phyloP scores from a whole-genome alignment of 2,329 filamentous ascomycete genomes.

The Talaromyces sp. region DNA sequence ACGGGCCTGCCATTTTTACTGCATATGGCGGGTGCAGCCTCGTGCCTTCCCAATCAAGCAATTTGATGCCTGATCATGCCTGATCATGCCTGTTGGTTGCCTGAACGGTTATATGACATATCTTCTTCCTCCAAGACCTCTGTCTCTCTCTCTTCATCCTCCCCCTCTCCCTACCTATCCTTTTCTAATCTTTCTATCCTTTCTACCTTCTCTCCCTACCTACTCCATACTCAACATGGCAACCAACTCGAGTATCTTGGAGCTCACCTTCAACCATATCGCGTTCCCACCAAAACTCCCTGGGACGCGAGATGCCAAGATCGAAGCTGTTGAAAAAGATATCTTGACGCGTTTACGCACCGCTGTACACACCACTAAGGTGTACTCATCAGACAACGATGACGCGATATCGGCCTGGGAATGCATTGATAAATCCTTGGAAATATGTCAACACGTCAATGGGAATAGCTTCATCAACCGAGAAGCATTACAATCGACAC shows the following conservation, averaged over 20 bases:
- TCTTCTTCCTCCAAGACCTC: background rate
- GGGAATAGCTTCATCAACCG: too few species aligned
- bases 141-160: background rate
- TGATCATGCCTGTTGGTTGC: background rate
- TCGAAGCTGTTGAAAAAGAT: conserved; percentile 27
- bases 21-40: too few species aligned
- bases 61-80: background rate
- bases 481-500: too few species aligned
- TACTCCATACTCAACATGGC: background rate
- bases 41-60: background rate
- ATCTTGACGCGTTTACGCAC: conserved; percentile 32
- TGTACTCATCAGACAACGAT: conserved; percentile 16
- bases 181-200: background rate
- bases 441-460: too few species aligned
- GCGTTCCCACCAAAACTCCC: conserved; percentile 42
- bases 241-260: background rate
- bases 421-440: too few species aligned
- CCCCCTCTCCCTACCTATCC: background rate
- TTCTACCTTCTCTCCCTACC: background rate
- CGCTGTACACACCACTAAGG: conserved; percentile 26
- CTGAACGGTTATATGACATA: background rate
- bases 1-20: too few species aligned
- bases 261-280: conserved; percentile 34
- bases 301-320: conserved; percentile 30
- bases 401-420: conserved; percentile 14